A percentile compares a stretch with the other conserved stretches of the same genome.
Conservation (phyloP, 2,329 filamentous ascomycete genomes). For the Aspergillus tanneri region DNA sequence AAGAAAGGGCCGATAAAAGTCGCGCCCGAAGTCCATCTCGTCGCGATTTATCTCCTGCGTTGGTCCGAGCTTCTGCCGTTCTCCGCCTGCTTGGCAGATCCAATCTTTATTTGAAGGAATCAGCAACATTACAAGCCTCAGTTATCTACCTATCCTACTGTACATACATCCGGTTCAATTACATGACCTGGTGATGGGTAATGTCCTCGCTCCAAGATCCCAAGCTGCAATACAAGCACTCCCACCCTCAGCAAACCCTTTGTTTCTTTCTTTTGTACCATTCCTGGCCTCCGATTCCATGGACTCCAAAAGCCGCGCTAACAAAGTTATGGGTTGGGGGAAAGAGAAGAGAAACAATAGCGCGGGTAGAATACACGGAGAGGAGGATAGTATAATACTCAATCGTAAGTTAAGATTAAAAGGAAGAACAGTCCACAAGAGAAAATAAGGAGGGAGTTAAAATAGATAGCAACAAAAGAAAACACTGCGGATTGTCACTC, state of each 20-base stretch:
- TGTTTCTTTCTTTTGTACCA: neutral
- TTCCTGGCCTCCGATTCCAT: neutral
- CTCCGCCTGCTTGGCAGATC: no score
- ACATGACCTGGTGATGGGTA: neutral
- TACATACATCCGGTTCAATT: neutral
- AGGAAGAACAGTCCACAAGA: slow-evolving; percentile 3
- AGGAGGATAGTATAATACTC: slow-evolving; percentile 1
- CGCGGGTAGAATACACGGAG: slow-evolving; percentile 6
- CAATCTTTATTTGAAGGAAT: no score
- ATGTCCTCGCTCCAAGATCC: neutral
- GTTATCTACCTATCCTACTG: neutral
- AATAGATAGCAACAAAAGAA: neutral
- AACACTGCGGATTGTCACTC: neutral
- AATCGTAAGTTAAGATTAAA: slow-evolving; percentile 9
- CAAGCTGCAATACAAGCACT: neutral
- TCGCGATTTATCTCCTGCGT: slow-evolving; percentile 42
- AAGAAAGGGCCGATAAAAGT: slow-evolving; percentile 20
- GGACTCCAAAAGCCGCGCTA: neutral
- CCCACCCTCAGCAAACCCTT: neutral
- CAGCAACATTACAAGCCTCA: no score
- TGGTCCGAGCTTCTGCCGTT: slow-evolving; percentile 36
- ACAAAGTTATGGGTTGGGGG: neutral
- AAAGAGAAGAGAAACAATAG: neutral
- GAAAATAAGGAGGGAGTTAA: slow-evolving; percentile 3
- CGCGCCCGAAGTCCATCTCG: slow-evolving; percentile 31